Evolutionary conservation across 2,329 filamentous ascomycete genomes (phyloP), one percentile per base, ranked within the genome.

Genomic region (Xylariaceae sp.): DNA sequence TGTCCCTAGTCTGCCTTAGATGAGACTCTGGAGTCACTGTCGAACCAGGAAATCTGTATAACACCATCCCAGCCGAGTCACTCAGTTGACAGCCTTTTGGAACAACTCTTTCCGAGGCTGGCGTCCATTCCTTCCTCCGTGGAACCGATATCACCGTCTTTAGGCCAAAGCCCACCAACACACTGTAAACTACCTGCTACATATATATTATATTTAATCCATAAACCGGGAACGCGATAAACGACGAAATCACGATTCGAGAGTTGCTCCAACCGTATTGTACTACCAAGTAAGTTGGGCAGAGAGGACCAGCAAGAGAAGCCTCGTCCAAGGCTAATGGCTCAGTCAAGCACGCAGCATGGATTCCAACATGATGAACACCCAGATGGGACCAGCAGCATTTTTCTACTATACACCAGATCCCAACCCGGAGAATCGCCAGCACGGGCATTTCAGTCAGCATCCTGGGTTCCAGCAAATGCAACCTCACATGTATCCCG

Each of bases 341-440:
- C 34, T 19, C 40, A 42, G n/a, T 53, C 28, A 60, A 61, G 58
- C 60, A 16, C 34, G 16, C 69, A 71, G 73, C 75, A 90, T 90
- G 87, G 87, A 89, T 66, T 71, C 81, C 64, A 77, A 70, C 59
- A 75, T 80, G 74, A 78, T 81, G 74, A 61, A 66, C 31, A 67
- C 73, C 65, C 83, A 80, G 71, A 83, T 89, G 78, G 84, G 80
- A 56, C 87, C 89, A 73, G 82, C 86, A 60, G 78, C 88, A 53
- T 95, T 91, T 78, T 92, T 89, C 81, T 94, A 92, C 79, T 96
- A 93, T 77, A 87, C 84, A 65, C 84, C 88, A 60, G 89, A 94
- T 63, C 80, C 86, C 59, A 85, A 83, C 70, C 77, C 83, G 57
- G 87, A 91, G 69, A 80, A 81, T 65, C 81, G 86, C 66, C 87